These are phyloP conservation scores for Penicillium sp. DNA, from an alignment of 2,329 filamentous ascomycete genomes.

Conservation along the genomic window DNA sequence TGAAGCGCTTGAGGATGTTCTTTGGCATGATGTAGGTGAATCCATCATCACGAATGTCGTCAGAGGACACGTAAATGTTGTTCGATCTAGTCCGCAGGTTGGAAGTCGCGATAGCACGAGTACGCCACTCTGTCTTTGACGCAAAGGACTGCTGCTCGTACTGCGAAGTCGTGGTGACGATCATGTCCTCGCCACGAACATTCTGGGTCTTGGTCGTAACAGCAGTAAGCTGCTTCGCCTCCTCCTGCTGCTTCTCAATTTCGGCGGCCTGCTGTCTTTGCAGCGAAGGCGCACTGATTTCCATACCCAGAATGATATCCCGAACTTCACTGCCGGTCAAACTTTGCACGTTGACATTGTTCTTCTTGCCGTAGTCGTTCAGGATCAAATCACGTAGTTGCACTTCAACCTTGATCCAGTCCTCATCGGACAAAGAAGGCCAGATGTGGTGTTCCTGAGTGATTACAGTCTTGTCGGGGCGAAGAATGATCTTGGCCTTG, in stretches of 20 bases:
- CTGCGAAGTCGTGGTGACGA: slow-evolving; percentile 96
- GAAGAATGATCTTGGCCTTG: slow-evolving; percentile 93
- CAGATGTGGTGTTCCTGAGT: slow-evolving; percentile 99
- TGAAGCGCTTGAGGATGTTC: slow-evolving; percentile 97
- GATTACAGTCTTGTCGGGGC: slow-evolving; percentile 97
- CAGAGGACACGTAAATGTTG: slow-evolving; percentile 98
- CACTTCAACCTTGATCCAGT: slow-evolving; percentile 99
- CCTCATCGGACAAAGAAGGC: slow-evolving; percentile 90
- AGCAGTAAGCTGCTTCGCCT: slow-evolving; percentile 93
- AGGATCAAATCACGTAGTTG: slow-evolving; percentile 93
- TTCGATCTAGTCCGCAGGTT: slow-evolving; percentile 93
- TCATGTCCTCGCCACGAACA: slow-evolving; percentile 93
- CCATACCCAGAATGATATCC: slow-evolving; percentile 99
- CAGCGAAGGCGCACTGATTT: slow-evolving; percentile 96
- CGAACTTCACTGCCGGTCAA: slow-evolving; percentile 95
- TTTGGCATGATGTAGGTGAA: slow-evolving; percentile 99
- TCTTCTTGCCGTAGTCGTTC: slow-evolving; percentile 99
- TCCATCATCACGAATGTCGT: slow-evolving; percentile 87
- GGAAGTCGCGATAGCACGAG: slow-evolving; percentile 91
- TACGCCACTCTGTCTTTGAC: slow-evolving; percentile 98
- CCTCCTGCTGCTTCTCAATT: slow-evolving; percentile 98
- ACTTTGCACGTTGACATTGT: slow-evolving; percentile 98
- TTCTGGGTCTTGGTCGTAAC: slow-evolving; percentile 99
- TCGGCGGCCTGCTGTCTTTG: slow-evolving; percentile 98
- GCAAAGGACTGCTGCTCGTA: slow-evolving; percentile 98